Base-by-base conservation (phyloP, 352 stramenopile genomes). In the Globisporangium camurandrum region DNA sequence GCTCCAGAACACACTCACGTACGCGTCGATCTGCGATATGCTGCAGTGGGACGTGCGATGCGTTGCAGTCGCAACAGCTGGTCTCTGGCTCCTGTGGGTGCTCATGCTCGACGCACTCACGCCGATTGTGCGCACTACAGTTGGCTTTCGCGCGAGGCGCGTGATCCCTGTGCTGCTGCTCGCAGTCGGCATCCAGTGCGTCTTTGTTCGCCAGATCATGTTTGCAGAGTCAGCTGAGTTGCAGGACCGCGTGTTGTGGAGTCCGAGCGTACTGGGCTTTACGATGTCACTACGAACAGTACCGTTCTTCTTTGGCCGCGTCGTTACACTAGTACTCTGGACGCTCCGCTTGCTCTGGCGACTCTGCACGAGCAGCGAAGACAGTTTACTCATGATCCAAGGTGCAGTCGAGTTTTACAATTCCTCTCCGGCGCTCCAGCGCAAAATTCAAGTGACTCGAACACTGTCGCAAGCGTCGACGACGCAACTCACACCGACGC, bases 81-180 rank as follows among this genome's bases (percentile, higher is more conserved):
- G 63, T 57, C 33, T 73, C 5, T 68, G 55, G 49, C 41, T 64
- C 36, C 55, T 71, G 31, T 71, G 59, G 53, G 51, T 73, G 4
- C 45, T 71, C 11, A 68, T 58, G 5, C 48, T 62, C 27, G 64
- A 76, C 36, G 46, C 39, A 2, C 42, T 64, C 30, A 60, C 46
- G 12, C 52, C 53, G 7, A 39, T 43, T 14, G 26, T 57, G 16
- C 31, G 36, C 17, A 16, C 22, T 14, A 12, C 2, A 8, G n/a
- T 57, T 26, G 51, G 42, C 7, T 34, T 57, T 22, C 44, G 27
- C 20, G 20, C 24, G 17, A 23, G 19, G 16, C 51, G 44, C 19
- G 42, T 26, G 9, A 36, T 56, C 9, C 39, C 41, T 6, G n/a
- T 56, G 20, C 38, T 46, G 16, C 17, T 45, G 17, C 46, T 49